Base-by-base conservation (phyloP, 164 flowering plant species). In the Taxillus chinensis region DNA sequence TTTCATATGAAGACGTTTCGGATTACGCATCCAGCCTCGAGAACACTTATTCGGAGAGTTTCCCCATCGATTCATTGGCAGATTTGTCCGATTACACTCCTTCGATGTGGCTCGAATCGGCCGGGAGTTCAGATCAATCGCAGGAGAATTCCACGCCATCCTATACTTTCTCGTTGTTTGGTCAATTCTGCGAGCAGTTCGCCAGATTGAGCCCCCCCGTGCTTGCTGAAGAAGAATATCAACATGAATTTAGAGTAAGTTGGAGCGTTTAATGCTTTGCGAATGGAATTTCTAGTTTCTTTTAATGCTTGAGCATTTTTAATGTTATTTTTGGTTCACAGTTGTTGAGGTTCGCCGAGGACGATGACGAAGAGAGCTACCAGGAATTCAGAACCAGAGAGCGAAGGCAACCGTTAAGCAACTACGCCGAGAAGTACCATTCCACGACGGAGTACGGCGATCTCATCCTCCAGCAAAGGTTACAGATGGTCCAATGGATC, bases 401-500 rank as follows among this genome's bases (percentile, higher is more conserved):
- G 73, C 85, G 91, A 67, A 79, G 78, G 48, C 75, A 75, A 52
- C 73, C 62, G 59, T 39, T 73, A n/a, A 73, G 49, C n/a, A 73
- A 85, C 69, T 86, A 83, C 63, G 68, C 71, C 11, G 78, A 76
- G 60, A 79, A 77, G 11, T 79, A 81, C 74, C 56, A 52, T 62
- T 64, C 65, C 57, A 59, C 68, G n/a, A 82, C 86, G 45, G 82
- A 78, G 12, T 73, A 68, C 57, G 90, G 90, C 38, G 77, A 74
- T 39, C 76, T 83, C 59, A 67, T 87, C 66, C 62, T 78, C 61
- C 76, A 81, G 65, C 89, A 86, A 72, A 82, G 99, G 46, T 63
- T 75, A 5, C 53, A 62, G 45, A 86, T 89, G 84, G 85, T 87
- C 48, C 82, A 83, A 61, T 89, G 99, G 99, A 93, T 93, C 39